A percentile compares a stretch with the other conserved stretches of the same genome.
Conservation (phyloP, 1,139 yeast species). For the Nematodospora anomalae region DNA sequence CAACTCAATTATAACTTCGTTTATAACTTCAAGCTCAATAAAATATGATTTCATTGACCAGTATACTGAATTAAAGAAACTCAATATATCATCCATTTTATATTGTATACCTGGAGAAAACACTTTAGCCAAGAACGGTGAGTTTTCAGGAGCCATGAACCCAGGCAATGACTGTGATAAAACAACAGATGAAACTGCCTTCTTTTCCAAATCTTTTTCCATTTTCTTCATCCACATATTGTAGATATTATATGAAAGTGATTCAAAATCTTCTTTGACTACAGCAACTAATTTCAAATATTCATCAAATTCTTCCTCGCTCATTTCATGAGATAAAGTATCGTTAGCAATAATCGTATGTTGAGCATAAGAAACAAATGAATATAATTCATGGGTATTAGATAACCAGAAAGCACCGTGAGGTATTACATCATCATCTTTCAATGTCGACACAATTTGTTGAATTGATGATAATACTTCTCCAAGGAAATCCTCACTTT, state of each 20-base stretch:
- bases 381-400: slow-evolving; percentile 91
- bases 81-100: slow-evolving; percentile 93
- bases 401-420: slow-evolving; percentile 99
- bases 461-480: slow-evolving; percentile 89
- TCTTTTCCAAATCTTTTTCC: slow-evolving; percentile 87
- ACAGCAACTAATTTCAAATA: slow-evolving; percentile 87
- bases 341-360: slow-evolving; percentile 84
- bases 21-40: slow-evolving; percentile 81
- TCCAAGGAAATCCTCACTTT: slow-evolving; percentile 88
- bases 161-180: slow-evolving; percentile 96
- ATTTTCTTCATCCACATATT: slow-evolving; percentile 97
- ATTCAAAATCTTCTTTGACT: slow-evolving; percentile 92
- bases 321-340: slow-evolving; percentile 78
- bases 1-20: slow-evolving; percentile 81
- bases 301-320: slow-evolving; percentile 86
- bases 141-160: slow-evolving; percentile 83
- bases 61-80: slow-evolving; percentile 85
- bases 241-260: slow-evolving; percentile 88
- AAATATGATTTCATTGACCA: slow-evolving; percentile 94
- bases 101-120: slow-evolving; percentile 73
- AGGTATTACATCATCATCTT: slow-evolving; percentile 84
- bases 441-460: slow-evolving; percentile 64
- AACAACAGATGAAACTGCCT: slow-evolving; percentile 91
- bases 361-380: slow-evolving; percentile 93
- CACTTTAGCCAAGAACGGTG: slow-evolving; percentile 83